A percentile compares a stretch with the other conserved stretches of the same genome.
phyloP scores from a whole-genome alignment of 345 rosid genomes.

The Camelina hispida region DNA sequence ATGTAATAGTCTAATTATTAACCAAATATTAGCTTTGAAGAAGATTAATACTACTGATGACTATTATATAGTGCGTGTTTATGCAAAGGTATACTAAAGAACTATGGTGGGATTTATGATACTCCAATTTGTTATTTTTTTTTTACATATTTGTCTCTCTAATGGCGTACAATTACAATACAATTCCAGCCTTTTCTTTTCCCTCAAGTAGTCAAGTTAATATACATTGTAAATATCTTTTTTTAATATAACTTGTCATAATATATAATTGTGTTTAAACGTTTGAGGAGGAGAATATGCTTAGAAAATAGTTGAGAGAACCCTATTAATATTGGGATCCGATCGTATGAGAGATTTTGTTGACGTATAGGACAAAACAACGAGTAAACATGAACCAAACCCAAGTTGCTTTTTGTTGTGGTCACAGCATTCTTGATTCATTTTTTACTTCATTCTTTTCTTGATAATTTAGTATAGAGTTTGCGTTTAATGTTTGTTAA shows the following conservation, averaged over 20 bases:
- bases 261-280: constrained; percentile 20
- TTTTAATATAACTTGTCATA: neutral
- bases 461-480: neutral
- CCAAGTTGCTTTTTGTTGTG: constrained; percentile 41
- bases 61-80: constrained; percentile 37
- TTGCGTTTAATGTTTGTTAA: neutral
- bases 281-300: constrained; percentile 12
- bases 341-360: constrained; percentile 39
- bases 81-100: constrained; percentile 33
- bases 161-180: constrained; percentile 80
- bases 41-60: constrained; percentile 23
- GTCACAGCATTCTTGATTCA: neutral
- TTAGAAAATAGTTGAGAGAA: constrained; percentile 19
- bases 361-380: constrained; percentile 46
- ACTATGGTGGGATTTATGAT: constrained; percentile 56
- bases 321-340: constrained; percentile 32
- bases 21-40: constrained; percentile 3
- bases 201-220: constrained; percentile 25
- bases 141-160: constrained; percentile 58
- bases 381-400: constrained; percentile 47
- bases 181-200: constrained; percentile 47
- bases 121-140: constrained; percentile 54
- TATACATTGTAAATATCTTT: constrained; percentile 17
- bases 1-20: neutral
- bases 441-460: neutral